phyloP scores from a whole-genome alignment of 2,329 filamentous ascomycete genomes.

The Cercospora canescens region DNA sequence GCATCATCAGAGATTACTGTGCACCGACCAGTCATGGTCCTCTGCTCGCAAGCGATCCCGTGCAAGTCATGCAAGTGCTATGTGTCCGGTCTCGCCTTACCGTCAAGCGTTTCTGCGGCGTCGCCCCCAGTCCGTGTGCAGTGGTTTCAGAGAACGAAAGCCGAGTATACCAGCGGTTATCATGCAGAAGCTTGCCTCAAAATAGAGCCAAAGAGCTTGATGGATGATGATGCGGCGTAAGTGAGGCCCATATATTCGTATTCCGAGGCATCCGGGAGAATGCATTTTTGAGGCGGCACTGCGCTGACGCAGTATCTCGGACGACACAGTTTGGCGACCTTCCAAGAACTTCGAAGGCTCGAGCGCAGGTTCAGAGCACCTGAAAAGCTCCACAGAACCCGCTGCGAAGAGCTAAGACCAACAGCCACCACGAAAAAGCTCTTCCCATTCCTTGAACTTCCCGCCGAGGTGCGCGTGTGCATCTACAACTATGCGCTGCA shows the following conservation, averaged over 20 bases:
- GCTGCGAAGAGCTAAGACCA: neutral
- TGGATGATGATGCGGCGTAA: conserved; percentile 11
- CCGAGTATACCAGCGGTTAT: neutral
- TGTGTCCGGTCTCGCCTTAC: neutral
- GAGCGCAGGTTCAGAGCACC: neutral
- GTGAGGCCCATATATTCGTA: neutral
- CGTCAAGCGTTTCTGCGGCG: neutral
- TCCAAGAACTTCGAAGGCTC: conserved; percentile 1
- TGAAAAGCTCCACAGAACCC: neutral
- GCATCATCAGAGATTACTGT: neutral
- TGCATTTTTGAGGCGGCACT: neutral
- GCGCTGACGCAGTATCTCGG: neutral
- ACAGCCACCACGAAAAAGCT: neutral
- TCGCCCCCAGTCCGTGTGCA: neutral
- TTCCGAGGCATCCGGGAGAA: too few relatives aligned
- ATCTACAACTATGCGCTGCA: conserved; percentile 10
- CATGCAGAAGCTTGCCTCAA: neutral
- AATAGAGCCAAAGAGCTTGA: neutral
- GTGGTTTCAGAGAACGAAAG: neutral
- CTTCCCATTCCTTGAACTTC: conserved; percentile 12
- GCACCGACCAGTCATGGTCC: neutral
- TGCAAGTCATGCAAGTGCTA: conserved; percentile 7
- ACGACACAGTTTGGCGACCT: neutral
- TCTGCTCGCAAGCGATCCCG: conserved; percentile 7
- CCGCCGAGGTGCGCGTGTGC: conserved; percentile 6